Conservation (phyloP, 495 filamentous ascomycete species). For the Aspergillus campestris region DNA sequence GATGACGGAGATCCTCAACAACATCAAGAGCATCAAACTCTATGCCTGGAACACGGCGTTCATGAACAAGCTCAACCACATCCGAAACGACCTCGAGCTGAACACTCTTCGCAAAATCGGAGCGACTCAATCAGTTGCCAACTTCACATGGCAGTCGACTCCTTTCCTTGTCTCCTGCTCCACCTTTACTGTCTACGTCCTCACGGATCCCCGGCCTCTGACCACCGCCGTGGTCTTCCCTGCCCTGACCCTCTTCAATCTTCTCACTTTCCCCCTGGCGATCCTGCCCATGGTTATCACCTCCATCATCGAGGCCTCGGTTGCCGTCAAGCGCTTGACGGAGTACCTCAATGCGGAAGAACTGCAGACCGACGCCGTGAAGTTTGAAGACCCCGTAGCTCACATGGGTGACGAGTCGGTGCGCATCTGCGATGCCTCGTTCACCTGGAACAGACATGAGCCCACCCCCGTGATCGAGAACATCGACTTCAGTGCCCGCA, state of each 20-base stretch:
- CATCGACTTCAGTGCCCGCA: conserved; percentile 78
- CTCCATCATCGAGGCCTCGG: conserved; percentile 88
- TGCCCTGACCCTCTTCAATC: conserved; percentile 82
- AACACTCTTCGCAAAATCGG: conserved; percentile 95
- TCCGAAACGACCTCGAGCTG: conserved; percentile 90
- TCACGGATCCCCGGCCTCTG: conserved; percentile 69
- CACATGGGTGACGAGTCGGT: conserved; percentile 79
- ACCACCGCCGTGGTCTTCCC: conserved; percentile 96
- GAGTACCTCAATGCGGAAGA: conserved; percentile 84
- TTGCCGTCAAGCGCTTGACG: conserved; percentile 81
- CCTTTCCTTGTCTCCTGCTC: conserved; percentile 97
- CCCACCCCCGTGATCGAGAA: conserved; percentile 53
- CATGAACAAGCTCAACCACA: conserved; percentile 91
- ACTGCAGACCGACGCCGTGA: conserved; percentile 76
- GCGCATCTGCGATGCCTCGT: conserved; percentile 71
- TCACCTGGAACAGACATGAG: conserved; percentile 87
- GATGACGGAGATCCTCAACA: conserved; percentile 97
- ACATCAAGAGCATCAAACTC: conserved; percentile 98
- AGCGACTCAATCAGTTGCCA: conserved; percentile 84
- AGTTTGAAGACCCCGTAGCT: conserved; percentile 54
- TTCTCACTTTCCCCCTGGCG: conserved; percentile 90
- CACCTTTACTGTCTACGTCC: conserved; percentile 90
- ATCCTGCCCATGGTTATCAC: conserved; percentile 98
- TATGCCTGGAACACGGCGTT: conserved; percentile 97
- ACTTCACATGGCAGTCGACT: conserved; percentile 99